Base-by-base conservation (phyloP, 192 early-diverging fungal genomes). In the Rhizophagus prolifer region DNA sequence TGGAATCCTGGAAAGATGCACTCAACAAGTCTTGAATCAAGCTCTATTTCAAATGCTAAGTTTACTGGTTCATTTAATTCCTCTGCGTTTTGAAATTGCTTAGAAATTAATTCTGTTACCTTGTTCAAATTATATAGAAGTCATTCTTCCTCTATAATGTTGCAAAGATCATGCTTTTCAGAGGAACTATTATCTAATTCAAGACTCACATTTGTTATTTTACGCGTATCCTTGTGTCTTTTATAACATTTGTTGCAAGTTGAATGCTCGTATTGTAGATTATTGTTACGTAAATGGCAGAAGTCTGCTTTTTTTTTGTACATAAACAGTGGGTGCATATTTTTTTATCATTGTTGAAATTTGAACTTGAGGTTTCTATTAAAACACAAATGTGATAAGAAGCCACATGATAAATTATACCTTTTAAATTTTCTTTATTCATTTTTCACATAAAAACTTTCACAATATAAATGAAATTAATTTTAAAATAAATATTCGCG, bases 181-280 rank as follows among this genome's bases (percentile, higher is more conserved):
- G 9, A 31, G 30, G 30, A 31, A 31, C 30, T 31, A 31, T 31
- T 2, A 31, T 2, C 2, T 31, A 31, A 31, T 31, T 31, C 2
- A 31, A 31, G 1, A 31, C 30, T 31, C 30, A 2, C 1, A 31
- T 31, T 2, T 31, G 2, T 31, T 31, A 2, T 2, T 31, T 31
- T n/a, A 26, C 47, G 8, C 1, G 9, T 58, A 14, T 72, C 54
- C 9, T 36, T 34, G 13, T 6, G 31, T 10, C 26, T 72, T 50
- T 72, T 6, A 72, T 8, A 72, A 28, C 28, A 72, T 50, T n/a
- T n/a, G n/a, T n/a, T n/a, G n/a, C n/a, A n/a, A n/a, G 65, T 66
- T 61, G 26, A 61, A 61, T 61, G 9, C 19, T n/a, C n/a, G n/a
- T n/a, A n/a, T n/a, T n/a, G n/a, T n/a, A n/a, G 60, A 61, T 61